phyloP scores from a whole-genome alignment of 768 basidiomycete species.

The Butyriboletus loyo region DNA sequence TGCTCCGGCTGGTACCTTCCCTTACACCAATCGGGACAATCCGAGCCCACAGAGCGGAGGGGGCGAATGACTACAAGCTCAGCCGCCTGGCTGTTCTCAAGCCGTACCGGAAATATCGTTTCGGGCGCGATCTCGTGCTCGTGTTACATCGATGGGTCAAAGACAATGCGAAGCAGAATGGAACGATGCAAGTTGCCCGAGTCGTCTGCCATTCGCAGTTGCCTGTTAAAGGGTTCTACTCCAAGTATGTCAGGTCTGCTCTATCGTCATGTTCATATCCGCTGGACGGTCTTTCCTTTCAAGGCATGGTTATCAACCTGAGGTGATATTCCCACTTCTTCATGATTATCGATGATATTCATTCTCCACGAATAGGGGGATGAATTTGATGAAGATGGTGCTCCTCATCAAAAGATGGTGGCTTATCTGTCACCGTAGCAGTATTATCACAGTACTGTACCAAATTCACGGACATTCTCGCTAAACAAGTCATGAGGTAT shows the following conservation, averaged over 20 bases:
- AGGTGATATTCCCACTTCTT: conserved; percentile 44
- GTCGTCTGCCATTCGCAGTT: conserved; percentile 72
- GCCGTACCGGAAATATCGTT: conserved; percentile 57
- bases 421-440: conserved; percentile 45
- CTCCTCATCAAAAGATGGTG: conserved; percentile 84
- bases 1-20: conserved; percentile 65
- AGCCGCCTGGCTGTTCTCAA: conserved; percentile 66
- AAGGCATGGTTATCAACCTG: conserved; percentile 66
- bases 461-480: conserved; percentile 21
- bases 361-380: conserved; percentile 47
- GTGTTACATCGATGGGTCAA: conserved; percentile 59
- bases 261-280: conserved; percentile 10
- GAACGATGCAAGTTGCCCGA: conserved; percentile 31
- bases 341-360: conserved; percentile 23
- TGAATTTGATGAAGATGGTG: conserved; percentile 80
- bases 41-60: conserved; percentile 42
- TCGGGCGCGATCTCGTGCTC: conserved; percentile 66
- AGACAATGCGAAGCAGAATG: conserved; percentile 33
- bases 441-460: conserved; percentile 25
- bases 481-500: conserved; percentile 22
- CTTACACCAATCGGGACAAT: conserved; percentile 69
- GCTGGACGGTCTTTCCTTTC: conserved; percentile 17
- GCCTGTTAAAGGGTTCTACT: conserved; percentile 66
- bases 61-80: conserved; percentile 62
- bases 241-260: conserved; percentile 47